Base-by-base conservation (phyloP, 495 filamentous ascomycete genomes). In the Penicillium atrosanguineum region DNA sequence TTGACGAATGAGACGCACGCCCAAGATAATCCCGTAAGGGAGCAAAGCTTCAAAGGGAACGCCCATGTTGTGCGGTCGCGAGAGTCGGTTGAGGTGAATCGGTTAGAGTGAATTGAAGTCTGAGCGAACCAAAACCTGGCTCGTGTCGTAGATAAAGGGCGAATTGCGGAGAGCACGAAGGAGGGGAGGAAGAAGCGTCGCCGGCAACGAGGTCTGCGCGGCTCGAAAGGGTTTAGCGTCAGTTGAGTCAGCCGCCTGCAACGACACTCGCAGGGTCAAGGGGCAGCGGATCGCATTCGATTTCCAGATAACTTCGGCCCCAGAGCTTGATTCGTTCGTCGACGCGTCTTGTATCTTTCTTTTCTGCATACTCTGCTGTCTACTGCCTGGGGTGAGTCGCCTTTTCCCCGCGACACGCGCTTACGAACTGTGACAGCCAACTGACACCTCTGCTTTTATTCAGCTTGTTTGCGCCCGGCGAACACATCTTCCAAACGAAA, bases 41-140 rank as follows among this genome's bases (percentile, higher is more conserved):
- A 98, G 73, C 62, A 98, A 76, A 53, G 91, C 86, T 81, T 98
- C 94, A 78, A 97, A 97, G 47, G 94, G 94, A 57, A 98, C 84
- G 70, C 87, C 90, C 94, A 97, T 97, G 44, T 64, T 81, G 80
- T 52, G 50, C 9, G 39, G 43, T 53, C 23, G 46, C 42, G 36
- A 49, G 8, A 38, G 40, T 20, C 36, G 15, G n/a, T 16, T 20
- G 39, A 31, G 31, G 18, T 28, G 43, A 48, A 28, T 36, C 18
- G 18, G 19, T 20, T 26, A 56, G 50, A 38, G 42, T 49, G 37
- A 29, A 50, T 18, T 14, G 8, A 43, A 53, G 34, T 40, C 21
- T 41, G 53, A 47, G 53, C 38, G 45, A 48, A 56, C 28, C 28
- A 46, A 53, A 29, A 42, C 15, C 47, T 42, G 20, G 34, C 46